Conservation (phyloP, 192 early-diverging fungal species). For the Dimargaris xerosporica region DNA sequence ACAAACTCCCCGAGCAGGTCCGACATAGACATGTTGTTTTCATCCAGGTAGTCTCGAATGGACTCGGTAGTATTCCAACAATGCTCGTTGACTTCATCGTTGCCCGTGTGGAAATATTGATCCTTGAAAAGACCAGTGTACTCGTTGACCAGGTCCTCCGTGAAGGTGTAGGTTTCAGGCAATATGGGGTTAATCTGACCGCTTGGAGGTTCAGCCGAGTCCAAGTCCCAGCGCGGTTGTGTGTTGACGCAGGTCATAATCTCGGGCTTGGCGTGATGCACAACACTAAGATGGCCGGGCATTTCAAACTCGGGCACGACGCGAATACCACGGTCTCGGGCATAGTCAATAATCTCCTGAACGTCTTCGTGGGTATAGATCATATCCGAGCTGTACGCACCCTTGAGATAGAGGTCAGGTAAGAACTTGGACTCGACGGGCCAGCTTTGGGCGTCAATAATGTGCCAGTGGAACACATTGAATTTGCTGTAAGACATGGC, state of each 20-base stretch:
- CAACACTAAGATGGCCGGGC: constrained; percentile 55
- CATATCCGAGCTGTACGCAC: constrained; percentile 45
- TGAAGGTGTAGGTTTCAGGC: constrained; percentile 42
- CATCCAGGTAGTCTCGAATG: constrained; percentile 22
- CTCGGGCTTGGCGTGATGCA: constrained; percentile 35
- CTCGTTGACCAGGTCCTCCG: constrained; percentile 48
- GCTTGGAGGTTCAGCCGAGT: constrained; percentile 57
- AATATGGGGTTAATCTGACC: constrained; percentile 69
- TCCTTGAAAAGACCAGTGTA: constrained; percentile 53
- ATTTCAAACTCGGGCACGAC: constrained; percentile 87
- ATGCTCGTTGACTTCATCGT: constrained; percentile 56
- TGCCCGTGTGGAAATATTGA: constrained; percentile 54
- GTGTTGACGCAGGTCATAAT: constrained; percentile 39
- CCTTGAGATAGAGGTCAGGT: constrained; percentile 43
- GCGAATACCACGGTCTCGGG: constrained; percentile 57
- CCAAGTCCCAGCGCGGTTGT: constrained; percentile 42
- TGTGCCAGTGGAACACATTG: constrained; percentile 70
- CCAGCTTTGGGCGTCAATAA: constrained; percentile 56
- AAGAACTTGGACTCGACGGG: constrained; percentile 43
- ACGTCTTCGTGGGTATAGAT: constrained; percentile 62
- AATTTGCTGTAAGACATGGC: constrained; percentile 58
- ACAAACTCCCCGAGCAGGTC: constrained; percentile 32
- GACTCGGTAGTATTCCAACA: constrained; percentile 46
- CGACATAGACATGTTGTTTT: constrained; percentile 20
- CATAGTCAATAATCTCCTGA: constrained; percentile 52